These are phyloP conservation scores for Mycena polygramma DNA, from an alignment of 768 basidiomycete species.

Conservation along the genomic window DNA sequence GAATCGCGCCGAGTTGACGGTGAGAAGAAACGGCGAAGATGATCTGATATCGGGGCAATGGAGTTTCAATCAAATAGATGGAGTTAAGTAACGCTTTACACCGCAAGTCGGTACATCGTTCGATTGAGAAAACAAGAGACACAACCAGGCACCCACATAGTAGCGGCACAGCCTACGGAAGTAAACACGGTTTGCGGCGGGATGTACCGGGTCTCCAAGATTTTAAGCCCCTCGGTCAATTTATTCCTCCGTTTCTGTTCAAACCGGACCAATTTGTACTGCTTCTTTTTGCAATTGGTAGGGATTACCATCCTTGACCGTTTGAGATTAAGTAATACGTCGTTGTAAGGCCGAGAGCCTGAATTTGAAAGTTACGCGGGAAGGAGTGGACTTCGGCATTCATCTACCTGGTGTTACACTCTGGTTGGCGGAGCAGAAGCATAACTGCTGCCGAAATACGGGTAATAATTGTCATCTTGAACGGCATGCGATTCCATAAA, in stretches of 20 bases:
- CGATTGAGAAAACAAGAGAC: constrained; percentile 15
- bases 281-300: constrained; percentile 17
- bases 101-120: constrained; percentile 12
- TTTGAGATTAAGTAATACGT: constrained; percentile 17
- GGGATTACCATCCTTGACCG: constrained; percentile 1
- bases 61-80: constrained; percentile 34
- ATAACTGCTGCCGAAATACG: constrained; percentile 18
- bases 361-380: constrained; percentile 29
- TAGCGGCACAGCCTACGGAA: constrained; percentile 22
- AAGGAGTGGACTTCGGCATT: constrained; percentile 15
- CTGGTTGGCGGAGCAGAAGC: too few species aligned
- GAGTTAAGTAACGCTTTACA: constrained; percentile 30
- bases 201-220: background rate
- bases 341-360: constrained; percentile 1
- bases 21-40: constrained; percentile 29
- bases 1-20: constrained; percentile 37
- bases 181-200: constrained; percentile 17
- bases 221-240: constrained; percentile 16
- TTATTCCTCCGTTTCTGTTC: constrained; percentile 22
- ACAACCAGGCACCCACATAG: constrained; percentile 29
- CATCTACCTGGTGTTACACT: constrained; percentile 8
- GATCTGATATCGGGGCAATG: constrained; percentile 33
- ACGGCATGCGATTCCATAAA: constrained; percentile 6
- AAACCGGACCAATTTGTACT: constrained; percentile 15
- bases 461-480: constrained; percentile 1